Evolutionary conservation across 2,329 filamentous ascomycete species (phyloP), one percentile per base, ranked within the genome.

Genomic region (Pseudopyricularia cyperi): DNA sequence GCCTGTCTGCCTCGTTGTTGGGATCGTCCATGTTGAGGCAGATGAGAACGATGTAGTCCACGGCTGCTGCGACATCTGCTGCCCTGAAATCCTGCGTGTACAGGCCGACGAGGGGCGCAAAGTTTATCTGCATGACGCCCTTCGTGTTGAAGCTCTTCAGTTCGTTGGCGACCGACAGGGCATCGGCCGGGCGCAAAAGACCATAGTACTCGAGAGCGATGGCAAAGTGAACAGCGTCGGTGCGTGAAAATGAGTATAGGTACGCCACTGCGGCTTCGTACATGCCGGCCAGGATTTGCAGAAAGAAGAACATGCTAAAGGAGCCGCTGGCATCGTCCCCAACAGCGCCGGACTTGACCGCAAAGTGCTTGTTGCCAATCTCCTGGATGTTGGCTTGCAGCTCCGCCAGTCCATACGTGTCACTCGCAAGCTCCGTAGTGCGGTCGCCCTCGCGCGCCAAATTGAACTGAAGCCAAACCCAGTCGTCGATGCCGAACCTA

Each of bases 51-150:
- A 98, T 80, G 66, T 98, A 98, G 65, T 98, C 93, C 17, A 95
- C 87, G 3, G 94, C 93, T 33, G 89, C 87, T 53, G 87, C 86
- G 7, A 89, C 86, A 61, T 94, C 84, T 19, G 89, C 90, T 30
- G 89, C 88, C 51, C 93, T 85, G 79, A 98, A 98, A 67, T 96
- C 90, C 52, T 86, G 81, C 4, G 94, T 98, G 72, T 98, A 98
- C 65, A 93, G 89, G 39, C 91, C 94, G 55, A 97, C 75, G 74
- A 97, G 87, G 54, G 87, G 85, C 46, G 88, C 90, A 68, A 97
- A 97, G 72, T 93, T 95, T 68, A 98, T 84, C 65, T 96, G 89
- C 5, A 89, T 77, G 56, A 80, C 74, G 57, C 80, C 77, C 58
- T 82, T 79, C 61, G 77, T 85, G 59, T 80, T 88, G 66, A 80